Evolutionary conservation across 2,329 filamentous ascomycete genomes (phyloP).

Genomic region (Verticillium klebahnii): DNA sequence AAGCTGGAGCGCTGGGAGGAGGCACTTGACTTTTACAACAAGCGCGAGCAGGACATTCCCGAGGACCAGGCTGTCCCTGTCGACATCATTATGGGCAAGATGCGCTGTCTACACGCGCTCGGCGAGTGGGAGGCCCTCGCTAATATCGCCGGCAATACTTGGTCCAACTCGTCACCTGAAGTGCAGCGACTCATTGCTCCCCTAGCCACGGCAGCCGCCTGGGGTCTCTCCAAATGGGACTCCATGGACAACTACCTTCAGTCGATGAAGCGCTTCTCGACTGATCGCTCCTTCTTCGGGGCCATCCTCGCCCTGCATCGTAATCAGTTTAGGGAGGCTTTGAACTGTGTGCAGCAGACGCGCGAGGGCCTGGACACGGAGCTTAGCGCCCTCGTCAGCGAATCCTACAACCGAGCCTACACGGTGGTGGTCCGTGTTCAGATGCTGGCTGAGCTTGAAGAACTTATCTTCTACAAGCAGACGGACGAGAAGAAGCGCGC

Average conservation of each 20-base stretch:
- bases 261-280: conserved; percentile 90
- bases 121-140: conserved; percentile 97
- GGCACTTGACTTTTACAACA: conserved; percentile 85
- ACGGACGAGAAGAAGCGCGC: conserved; percentile 84
- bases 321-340: conserved; percentile 89
- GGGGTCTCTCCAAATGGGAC: conserved; percentile 96
- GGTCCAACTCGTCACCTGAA: conserved; percentile 83
- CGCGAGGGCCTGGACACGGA: conserved; percentile 93
- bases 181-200: conserved; percentile 89
- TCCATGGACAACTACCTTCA: conserved; percentile 96
- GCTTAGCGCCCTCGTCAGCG: conserved; percentile 90
- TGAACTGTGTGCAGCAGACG: conserved; percentile 84
- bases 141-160: conserved; percentile 83
- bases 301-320: conserved; percentile 92
- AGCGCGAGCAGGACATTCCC: conserved; percentile 69
- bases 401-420: conserved; percentile 97
- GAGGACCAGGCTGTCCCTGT: conserved; percentile 61
- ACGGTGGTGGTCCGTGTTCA: conserved; percentile 97
- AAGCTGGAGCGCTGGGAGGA: conserved; percentile 98
- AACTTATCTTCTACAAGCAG: conserved; percentile 97
- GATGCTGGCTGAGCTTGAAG: conserved; percentile 97
- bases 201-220: conserved; percentile 89
- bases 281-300: conserved; percentile 95
- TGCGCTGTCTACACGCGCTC: conserved; percentile 94
- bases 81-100: conserved; percentile 98